Evolutionary conservation across 2,329 filamentous ascomycete genomes (phyloP), one percentile per base, ranked within the genome.

Genomic region (Mycogone perniciosa): DNA sequence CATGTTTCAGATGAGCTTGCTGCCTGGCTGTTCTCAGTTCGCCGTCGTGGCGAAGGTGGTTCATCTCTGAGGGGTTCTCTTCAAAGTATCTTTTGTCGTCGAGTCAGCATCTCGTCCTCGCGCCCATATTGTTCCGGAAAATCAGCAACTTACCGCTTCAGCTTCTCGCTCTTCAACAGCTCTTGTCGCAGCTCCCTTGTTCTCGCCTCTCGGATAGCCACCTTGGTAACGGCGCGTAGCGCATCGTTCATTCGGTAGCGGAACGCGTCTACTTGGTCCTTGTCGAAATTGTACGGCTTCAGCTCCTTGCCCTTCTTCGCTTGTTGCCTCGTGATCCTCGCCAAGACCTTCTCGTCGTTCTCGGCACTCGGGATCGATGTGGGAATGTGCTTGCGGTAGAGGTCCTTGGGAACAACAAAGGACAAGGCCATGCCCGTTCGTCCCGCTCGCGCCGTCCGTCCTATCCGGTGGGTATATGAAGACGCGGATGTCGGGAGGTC

Each of bases 391-490:
- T 96, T 96, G 59, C 88, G 82, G 69, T 86, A 96, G 42, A 85
- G 79, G 0, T 89, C 84, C 46, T 82, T 78, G 7, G 93, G 92
- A 3, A 99, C 80, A 46, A 95, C 88, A 67, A 99, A 96, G 7
- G 90, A 96, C n/a, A 99, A 78, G 0, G 93, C 90, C 80, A 96
- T 97, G 53, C 93, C 93, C 1, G 87, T 84, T 64, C 95, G 89
- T 8, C 91, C 92, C 2, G 91, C 93, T 54, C 93, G 82, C 1
- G 89, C 93, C 5, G 93, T 99, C 31, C 93, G 84, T 31, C 93
- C 93, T 61, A 99, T 95, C 48, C 93, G 85, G 70, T 99, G 93
- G n/a, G 88, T 95, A 69, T 99, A 99, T 7, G 89, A 95, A 65
- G 89, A 95, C 35, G 89, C 86, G 7, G 85, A 86, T 11, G 84